Percentiles rank a stretch among this genome's conserved stretches.
phyloP scores from a whole-genome alignment of 2,329 filamentous ascomycete species.

The Fusarium fracticaudum region DNA sequence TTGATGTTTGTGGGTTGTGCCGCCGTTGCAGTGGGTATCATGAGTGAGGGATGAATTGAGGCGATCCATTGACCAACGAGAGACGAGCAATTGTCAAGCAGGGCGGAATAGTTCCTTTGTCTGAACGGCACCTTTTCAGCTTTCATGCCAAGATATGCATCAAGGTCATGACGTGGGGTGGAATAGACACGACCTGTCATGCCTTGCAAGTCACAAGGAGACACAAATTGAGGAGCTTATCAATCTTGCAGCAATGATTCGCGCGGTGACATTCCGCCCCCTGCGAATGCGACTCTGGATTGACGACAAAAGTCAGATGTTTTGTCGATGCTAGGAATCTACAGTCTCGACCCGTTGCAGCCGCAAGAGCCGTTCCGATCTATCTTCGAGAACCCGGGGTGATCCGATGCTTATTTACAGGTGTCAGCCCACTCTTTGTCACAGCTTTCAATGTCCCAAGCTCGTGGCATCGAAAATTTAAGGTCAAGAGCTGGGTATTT shows the following conservation, averaged over 20 bases:
- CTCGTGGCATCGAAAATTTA: conserved; percentile 25
- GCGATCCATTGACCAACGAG: neutral
- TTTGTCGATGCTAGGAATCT: neutral
- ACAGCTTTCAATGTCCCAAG: conserved; percentile 23
- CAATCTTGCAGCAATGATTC: conserved; percentile 33
- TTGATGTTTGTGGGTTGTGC: neutral
- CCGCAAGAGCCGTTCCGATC: conserved; percentile 33
- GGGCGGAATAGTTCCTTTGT: conserved; percentile 11
- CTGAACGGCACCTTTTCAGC: neutral
- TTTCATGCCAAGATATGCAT: neutral
- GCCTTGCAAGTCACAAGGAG: neutral
- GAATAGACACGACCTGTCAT: neutral
- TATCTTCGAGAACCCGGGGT: conserved; percentile 36
- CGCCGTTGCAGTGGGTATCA: neutral
- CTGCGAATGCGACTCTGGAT: neutral
- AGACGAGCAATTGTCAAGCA: neutral
- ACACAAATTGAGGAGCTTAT: conserved; percentile 19
- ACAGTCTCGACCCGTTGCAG: conserved; percentile 15
- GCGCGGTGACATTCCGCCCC: neutral
- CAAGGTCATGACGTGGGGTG: neutral
- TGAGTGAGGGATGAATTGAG: neutral
- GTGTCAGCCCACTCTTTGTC: conserved; percentile 43
- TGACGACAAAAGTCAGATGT: neutral
- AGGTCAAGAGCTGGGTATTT: conserved; percentile 29
- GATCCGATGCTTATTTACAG: conserved; percentile 27